These are phyloP conservation scores for Talaromyces sp. DNA, from an alignment of 2,329 filamentous ascomycete genomes.

Conservation along the genomic window DNA sequence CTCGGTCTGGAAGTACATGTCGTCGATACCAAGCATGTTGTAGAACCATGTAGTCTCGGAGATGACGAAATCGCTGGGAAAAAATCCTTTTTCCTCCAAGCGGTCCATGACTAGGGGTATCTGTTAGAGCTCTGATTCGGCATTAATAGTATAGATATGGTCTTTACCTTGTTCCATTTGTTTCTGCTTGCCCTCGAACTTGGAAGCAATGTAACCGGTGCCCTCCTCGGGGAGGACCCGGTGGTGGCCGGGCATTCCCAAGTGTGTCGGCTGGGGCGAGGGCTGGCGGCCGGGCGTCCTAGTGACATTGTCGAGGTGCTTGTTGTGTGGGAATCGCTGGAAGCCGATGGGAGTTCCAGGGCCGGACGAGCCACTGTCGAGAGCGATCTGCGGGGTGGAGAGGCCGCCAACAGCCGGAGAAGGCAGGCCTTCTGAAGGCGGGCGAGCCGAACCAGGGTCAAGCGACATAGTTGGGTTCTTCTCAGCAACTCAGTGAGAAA, in stretches of 20 bases:
- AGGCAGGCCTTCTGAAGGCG: conserved; percentile 9
- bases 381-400: conserved; percentile 27
- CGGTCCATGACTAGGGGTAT: conserved; percentile 64
- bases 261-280: conserved; percentile 82
- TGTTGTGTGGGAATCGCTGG: conserved; percentile 46
- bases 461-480: background rate
- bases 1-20: conserved; percentile 96
- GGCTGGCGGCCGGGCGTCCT: conserved; percentile 59
- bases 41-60: conserved; percentile 95
- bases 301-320: conserved; percentile 52
- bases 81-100: conserved; percentile 75
- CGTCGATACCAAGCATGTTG: conserved; percentile 93
- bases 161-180: conserved; percentile 75
- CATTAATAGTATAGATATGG: background rate
- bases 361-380: conserved; percentile 30
- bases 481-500: background rate
- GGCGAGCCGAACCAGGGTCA: conserved; percentile 7
- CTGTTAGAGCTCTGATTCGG: conserved; percentile 16
- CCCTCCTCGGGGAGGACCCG: conserved; percentile 80
- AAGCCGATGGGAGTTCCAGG: conserved; percentile 37
- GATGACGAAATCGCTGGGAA: conserved; percentile 76
- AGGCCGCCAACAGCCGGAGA: conserved; percentile 2
- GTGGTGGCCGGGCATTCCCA: conserved; percentile 63
- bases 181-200: conserved; percentile 85
- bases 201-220: conserved; percentile 88